A percentile compares a stretch with the other conserved stretches of the same genome.
Evolutionary conservation across 2,329 filamentous ascomycete genomes (phyloP).

Genomic region (Apiospora malaysiana): DNA sequence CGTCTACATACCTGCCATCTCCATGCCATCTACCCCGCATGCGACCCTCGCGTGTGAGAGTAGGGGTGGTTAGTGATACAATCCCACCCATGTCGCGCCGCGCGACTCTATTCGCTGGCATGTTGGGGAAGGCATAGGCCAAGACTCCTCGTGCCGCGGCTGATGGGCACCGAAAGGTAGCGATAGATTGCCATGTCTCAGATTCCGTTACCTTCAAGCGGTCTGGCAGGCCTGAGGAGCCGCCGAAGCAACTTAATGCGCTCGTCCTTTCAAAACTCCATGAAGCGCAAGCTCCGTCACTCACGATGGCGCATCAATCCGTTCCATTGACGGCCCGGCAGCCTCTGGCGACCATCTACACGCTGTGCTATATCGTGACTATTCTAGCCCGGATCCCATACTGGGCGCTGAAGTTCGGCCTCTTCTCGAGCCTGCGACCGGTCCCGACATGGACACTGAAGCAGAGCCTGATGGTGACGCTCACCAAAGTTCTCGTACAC

Average conservation of each 20-base stretch:
- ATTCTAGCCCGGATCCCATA: constrained; percentile 30
- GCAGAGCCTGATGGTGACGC: constrained; percentile 27
- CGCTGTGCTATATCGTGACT: constrained; percentile 25
- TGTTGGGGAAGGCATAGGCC: background rate
- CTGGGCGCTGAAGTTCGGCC: constrained; percentile 29
- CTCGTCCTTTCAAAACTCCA: background rate
- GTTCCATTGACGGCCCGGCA: constrained; percentile 31
- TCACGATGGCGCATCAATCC: background rate
- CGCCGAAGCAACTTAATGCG: background rate
- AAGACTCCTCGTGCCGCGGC: background rate
- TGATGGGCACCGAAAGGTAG: background rate
- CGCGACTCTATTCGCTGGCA: background rate
- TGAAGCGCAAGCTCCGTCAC: background rate
- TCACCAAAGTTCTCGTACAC: constrained; percentile 23
- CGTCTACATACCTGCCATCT: too few species aligned
- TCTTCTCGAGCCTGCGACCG: constrained; percentile 28
- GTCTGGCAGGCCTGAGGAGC: background rate
- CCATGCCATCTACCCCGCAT: constrained; percentile 1
- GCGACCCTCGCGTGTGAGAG: background rate
- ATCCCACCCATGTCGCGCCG: background rate
- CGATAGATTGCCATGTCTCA: background rate
- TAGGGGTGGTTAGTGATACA: background rate
- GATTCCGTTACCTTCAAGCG: background rate
- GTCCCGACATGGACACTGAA: constrained; percentile 31
- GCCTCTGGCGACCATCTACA: constrained; percentile 29